Evolutionary conservation across 2,329 filamentous ascomycete genomes (phyloP).

Genomic region (Epichloe gansuensis): DNA sequence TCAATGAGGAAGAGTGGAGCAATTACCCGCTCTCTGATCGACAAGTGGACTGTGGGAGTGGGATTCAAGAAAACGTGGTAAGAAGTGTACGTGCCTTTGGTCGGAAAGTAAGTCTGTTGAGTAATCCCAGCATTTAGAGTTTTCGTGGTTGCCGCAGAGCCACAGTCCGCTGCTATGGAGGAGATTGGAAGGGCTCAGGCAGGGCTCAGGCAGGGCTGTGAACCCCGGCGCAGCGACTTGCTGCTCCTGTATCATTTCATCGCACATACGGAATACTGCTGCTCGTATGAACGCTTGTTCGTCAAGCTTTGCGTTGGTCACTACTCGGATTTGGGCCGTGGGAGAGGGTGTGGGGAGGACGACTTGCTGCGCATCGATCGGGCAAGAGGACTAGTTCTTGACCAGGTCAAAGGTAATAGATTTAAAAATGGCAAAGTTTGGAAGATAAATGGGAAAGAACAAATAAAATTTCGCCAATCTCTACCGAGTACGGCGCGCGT

Average conservation of each 20-base stretch:
- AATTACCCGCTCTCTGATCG: too few relatives aligned
- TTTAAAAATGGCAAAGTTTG: too few relatives aligned
- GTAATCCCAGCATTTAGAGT: background rate
- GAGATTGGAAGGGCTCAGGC: background rate
- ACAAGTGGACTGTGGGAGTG: too few relatives aligned
- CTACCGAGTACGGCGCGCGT: too few relatives aligned
- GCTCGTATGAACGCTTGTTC: background rate
- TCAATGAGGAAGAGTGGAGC: too few relatives aligned
- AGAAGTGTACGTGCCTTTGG: too few relatives aligned
- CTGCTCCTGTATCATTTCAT: background rate
- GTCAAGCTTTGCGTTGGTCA: background rate
- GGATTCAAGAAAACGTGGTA: too few relatives aligned
- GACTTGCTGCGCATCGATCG: too few relatives aligned
- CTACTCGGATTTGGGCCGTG: background rate
- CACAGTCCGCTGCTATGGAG: background rate
- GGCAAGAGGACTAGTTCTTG: background rate
- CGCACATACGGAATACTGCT: background rate
- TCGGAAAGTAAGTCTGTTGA: background rate
- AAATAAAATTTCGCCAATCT: too few relatives aligned
- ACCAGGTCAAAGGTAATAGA: too few relatives aligned
- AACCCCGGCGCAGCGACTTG: too few relatives aligned
- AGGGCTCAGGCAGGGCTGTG: background rate
- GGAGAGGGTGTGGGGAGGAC: background rate
- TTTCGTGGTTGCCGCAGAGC: background rate
- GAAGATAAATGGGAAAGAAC: too few relatives aligned